Percentiles rank a stretch among this genome's conserved stretches.
Evolutionary conservation across 2,329 filamentous ascomycete species (phyloP).

Genomic region (Leptographium galeiforme): DNA sequence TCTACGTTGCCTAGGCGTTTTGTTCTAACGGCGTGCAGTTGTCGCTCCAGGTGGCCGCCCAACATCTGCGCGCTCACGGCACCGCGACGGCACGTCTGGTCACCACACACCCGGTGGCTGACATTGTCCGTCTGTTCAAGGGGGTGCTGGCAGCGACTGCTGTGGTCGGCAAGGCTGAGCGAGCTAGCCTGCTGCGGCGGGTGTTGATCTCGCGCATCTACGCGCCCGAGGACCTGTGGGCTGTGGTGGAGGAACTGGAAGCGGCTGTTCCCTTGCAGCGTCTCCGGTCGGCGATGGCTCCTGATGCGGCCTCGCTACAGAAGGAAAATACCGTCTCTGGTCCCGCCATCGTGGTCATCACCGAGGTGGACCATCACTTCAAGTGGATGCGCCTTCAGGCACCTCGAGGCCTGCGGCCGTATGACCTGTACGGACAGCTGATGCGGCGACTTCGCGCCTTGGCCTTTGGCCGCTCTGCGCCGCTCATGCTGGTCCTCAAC

Average conservation of each 20-base stretch:
- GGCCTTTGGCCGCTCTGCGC: background rate
- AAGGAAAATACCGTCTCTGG: too few species aligned
- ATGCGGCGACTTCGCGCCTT: constrained; percentile 8
- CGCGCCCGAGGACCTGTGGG: constrained; percentile 43
- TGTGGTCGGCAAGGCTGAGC: background rate
- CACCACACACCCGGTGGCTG: constrained; percentile 30
- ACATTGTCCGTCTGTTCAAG: constrained; percentile 27
- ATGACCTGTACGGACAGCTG: constrained; percentile 10
- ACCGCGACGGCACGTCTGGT: constrained; percentile 26
- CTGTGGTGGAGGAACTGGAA: constrained; percentile 35
- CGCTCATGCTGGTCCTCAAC: constrained; percentile 9
- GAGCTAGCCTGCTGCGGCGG: constrained; percentile 24
- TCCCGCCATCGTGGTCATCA: constrained; percentile 6
- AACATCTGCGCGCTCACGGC: constrained; percentile 19
- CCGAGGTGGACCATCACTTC: constrained; percentile 12
- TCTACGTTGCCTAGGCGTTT: too few species aligned
- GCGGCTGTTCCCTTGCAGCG: constrained; percentile 6
- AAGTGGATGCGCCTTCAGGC: constrained; percentile 11
- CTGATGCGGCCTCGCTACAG: background rate
- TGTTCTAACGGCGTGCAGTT: constrained; percentile 19
- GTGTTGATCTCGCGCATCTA: constrained; percentile 44
- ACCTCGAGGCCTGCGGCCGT: constrained; percentile 3
- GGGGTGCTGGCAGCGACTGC: constrained; percentile 21
- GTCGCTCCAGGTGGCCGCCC: constrained; percentile 34
- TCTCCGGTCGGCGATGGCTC: constrained; percentile 3